phyloP scores from a whole-genome alignment of 805 yeast species.

The Candida glaebosa region DNA sequence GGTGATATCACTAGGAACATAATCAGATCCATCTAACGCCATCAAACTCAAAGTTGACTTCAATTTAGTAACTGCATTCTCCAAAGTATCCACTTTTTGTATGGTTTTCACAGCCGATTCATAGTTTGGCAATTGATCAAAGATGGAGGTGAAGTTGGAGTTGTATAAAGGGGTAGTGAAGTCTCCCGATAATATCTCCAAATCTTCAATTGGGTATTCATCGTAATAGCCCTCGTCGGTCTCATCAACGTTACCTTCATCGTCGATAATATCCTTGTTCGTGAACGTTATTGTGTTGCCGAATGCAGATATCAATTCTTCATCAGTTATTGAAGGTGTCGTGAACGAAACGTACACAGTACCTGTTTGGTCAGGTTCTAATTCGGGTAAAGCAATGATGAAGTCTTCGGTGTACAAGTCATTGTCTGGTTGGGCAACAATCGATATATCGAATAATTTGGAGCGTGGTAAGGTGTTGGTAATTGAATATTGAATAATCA shows the following conservation, averaged over 20 bases:
- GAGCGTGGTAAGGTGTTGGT: slow-evolving; percentile 80
- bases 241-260: slow-evolving; percentile 61
- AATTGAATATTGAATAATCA: slow-evolving; percentile 77
- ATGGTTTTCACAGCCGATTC: slow-evolving; percentile 71
- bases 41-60: slow-evolving; percentile 43
- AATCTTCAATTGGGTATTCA: slow-evolving; percentile 85
- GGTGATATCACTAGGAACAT: slow-evolving; percentile 53
- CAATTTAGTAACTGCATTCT: slow-evolving; percentile 48
- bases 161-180: slow-evolving; percentile 73
- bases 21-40: slow-evolving; percentile 73
- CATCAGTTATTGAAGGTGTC: slow-evolving; percentile 51
- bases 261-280: slow-evolving; percentile 74
- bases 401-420: slow-evolving; percentile 64
- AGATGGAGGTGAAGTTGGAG: slow-evolving; percentile 68
- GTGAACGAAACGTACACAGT: slow-evolving; percentile 74
- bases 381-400: slow-evolving; percentile 66
- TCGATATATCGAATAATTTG: slow-evolving; percentile 72
- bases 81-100: slow-evolving; percentile 35
- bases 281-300: slow-evolving; percentile 69
- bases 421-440: slow-evolving; percentile 60
- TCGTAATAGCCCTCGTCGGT: slow-evolving; percentile 85
- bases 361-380: slow-evolving; percentile 69
- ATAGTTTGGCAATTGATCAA: slow-evolving; percentile 62
- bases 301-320: slow-evolving; percentile 44
- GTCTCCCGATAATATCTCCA: slow-evolving; percentile 75